phyloP scores from a whole-genome alignment of 768 basidiomycete genomes.

The Basidioascus undulatus region DNA sequence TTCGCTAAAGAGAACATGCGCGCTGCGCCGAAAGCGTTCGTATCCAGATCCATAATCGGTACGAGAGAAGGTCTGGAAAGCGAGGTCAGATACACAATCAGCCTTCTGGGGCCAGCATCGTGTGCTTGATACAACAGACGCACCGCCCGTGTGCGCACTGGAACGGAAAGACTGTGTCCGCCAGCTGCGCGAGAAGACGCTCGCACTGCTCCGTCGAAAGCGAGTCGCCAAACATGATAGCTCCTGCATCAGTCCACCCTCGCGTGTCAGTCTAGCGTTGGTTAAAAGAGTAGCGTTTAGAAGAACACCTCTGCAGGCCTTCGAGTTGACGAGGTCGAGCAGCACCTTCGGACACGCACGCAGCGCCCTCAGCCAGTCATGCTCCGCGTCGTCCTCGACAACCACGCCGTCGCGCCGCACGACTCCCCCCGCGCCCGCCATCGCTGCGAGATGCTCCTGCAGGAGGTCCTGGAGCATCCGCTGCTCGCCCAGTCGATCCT shows the following conservation, averaged over 20 bases:
- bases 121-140: too few species aligned
- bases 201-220: slow-evolving; percentile 34
- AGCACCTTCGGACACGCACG: slow-evolving; percentile 63
- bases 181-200: slow-evolving; percentile 39
- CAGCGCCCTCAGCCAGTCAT: slow-evolving; percentile 40
- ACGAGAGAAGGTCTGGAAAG: too few species aligned
- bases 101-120: too few species aligned
- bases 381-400: not conserved
- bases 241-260: slow-evolving; percentile 30
- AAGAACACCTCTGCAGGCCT: slow-evolving; percentile 68
- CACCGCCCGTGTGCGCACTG: slow-evolving; percentile 81
- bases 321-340: slow-evolving; percentile 70
- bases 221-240: slow-evolving; percentile 87
- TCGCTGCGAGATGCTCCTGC: slow-evolving; percentile 18
- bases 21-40: too few species aligned
- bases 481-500: slow-evolving; percentile 20
- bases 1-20: too few species aligned
- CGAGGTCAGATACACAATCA: too few species aligned
- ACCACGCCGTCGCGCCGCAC: not conserved
- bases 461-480: slow-evolving; percentile 22
- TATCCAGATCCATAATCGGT: too few species aligned
- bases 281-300: slow-evolving; percentile 4
- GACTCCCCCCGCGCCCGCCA: slow-evolving; percentile 1
- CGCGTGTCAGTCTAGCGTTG: not conserved
- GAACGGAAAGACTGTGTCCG: slow-evolving; percentile 59